phyloP scores from a whole-genome alignment of 108 stramenopile species.

The Cyclotella cryptica region DNA sequence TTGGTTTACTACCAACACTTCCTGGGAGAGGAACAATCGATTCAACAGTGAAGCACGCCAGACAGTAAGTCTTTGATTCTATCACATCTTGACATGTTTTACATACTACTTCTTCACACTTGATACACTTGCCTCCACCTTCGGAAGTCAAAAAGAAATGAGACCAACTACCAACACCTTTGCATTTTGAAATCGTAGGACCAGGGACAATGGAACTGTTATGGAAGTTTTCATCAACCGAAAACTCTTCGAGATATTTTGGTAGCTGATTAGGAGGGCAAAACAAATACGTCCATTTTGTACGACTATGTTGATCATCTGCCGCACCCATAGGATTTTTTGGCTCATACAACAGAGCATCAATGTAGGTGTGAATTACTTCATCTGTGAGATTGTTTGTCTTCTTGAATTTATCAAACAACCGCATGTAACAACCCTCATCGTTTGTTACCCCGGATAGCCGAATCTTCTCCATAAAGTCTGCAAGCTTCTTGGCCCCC shows the following conservation, averaged over 20 bases:
- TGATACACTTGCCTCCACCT: background rate
- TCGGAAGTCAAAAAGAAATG: background rate
- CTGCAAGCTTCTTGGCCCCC: background rate
- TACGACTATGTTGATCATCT: background rate
- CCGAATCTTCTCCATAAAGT: background rate
- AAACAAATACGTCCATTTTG: background rate
- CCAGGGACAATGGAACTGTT: background rate
- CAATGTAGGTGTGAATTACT: background rate
- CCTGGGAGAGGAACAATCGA: background rate
- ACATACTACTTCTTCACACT: background rate
- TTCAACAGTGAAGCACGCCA: background rate
- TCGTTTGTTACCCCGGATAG: background rate
- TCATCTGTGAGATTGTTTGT: background rate
- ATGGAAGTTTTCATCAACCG: background rate
- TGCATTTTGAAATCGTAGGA: background rate
- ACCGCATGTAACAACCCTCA: background rate
- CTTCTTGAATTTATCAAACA: background rate
- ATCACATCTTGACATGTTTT: background rate
- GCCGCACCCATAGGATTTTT: background rate
- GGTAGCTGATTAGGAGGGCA: background rate
- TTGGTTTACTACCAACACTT: background rate
- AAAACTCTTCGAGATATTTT: background rate
- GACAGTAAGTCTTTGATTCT: background rate
- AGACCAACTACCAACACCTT: background rate
- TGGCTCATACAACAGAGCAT: conserved; percentile 9